Conservation (phyloP, 495 filamentous ascomycete species). For the Amorphotheca resinae region DNA sequence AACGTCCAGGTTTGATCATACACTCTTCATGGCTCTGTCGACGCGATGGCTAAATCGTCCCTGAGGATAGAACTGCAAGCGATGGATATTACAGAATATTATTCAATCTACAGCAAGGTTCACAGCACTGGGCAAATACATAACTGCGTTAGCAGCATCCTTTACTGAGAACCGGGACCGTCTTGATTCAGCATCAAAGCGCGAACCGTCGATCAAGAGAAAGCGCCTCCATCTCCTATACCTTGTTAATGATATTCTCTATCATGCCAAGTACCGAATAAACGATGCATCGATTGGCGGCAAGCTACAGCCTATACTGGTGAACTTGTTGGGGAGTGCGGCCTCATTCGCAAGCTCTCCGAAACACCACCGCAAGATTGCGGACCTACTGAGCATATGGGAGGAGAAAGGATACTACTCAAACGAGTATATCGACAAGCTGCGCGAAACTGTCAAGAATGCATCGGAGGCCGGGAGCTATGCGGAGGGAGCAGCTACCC, state of each 20-base stretch:
- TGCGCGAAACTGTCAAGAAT: constrained; percentile 45
- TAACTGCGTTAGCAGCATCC: constrained; percentile 53
- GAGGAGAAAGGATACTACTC: constrained; percentile 54
- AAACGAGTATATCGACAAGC: constrained; percentile 41
- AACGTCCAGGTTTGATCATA: constrained; percentile 94
- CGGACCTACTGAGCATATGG: constrained; percentile 63
- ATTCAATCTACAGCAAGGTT: constrained; percentile 54
- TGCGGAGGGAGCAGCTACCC: constrained; percentile 4
- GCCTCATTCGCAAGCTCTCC: constrained; percentile 49
- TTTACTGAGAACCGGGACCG: constrained; percentile 24
- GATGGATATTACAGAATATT: constrained; percentile 66
- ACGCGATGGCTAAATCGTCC: constrained; percentile 43
- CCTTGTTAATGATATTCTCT: constrained; percentile 70
- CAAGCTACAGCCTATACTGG: constrained; percentile 48
- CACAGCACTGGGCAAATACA: constrained; percentile 60
- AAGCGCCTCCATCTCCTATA: constrained; percentile 72
- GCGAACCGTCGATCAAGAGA: constrained; percentile 47
- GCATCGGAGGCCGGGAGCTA: constrained; percentile 24
- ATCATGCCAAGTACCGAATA: constrained; percentile 57
- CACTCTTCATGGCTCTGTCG: constrained; percentile 35
- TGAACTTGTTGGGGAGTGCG: constrained; percentile 47
- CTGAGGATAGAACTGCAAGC: constrained; percentile 65
- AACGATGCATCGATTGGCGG: constrained; percentile 41
- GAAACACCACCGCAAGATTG: constrained; percentile 54
- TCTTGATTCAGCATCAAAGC: constrained; percentile 16